Conservation (phyloP, 2,329 filamentous ascomycete genomes). For the Venturia effusa region DNA sequence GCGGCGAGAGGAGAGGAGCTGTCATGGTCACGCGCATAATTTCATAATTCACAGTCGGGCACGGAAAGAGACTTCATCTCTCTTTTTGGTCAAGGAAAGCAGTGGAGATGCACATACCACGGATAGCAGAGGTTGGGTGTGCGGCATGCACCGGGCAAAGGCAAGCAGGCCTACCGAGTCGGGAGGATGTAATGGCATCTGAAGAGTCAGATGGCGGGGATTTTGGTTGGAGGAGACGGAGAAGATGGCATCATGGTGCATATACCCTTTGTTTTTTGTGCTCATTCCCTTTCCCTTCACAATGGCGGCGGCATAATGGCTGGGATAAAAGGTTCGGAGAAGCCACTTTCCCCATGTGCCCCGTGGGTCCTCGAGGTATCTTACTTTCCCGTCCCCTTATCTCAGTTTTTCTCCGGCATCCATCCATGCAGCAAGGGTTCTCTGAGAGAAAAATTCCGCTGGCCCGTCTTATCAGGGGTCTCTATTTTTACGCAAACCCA, state of each 20-base stretch:
- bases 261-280: slow-evolving; percentile 4
- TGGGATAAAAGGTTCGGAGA: too few species aligned
- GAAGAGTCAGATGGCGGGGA: not conserved
- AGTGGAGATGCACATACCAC: not conserved
- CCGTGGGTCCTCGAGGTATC: too few species aligned
- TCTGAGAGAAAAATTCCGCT: too few species aligned
- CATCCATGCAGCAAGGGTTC: too few species aligned
- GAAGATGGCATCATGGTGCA: not conserved
- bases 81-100: not conserved
- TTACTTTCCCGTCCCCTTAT: too few species aligned
- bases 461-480: too few species aligned
- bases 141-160: too few species aligned
- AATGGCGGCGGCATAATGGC: not conserved
- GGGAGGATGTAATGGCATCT: not conserved
- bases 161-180: not conserved
- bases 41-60: not conserved
- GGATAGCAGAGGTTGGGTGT: not conserved
- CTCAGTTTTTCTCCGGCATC: too few species aligned
- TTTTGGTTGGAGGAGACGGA: not conserved
- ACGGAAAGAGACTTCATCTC: not conserved
- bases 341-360: too few species aligned
- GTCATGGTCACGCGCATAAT: not conserved
- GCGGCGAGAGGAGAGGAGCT: not conserved
- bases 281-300: not conserved
- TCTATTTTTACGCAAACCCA: too few species aligned